These are phyloP conservation scores for Eruca vesicaria DNA, from an alignment of 441 rosid species.

Conservation along the genomic window DNA sequence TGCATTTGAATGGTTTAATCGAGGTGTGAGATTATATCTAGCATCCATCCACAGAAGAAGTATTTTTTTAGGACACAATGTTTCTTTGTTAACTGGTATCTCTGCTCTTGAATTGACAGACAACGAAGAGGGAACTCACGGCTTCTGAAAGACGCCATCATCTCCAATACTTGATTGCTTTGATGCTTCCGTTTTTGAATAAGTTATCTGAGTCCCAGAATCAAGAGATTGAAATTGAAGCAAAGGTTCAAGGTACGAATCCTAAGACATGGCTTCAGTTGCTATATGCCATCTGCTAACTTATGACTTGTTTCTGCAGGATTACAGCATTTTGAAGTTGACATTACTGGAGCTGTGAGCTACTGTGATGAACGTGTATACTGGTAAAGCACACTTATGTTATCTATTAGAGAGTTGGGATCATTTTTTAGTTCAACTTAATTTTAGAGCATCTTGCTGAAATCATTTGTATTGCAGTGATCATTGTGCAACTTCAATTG, in stretches of 20 bases:
- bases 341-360: slow-evolving; percentile 45
- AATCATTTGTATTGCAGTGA: slow-evolving; percentile 45
- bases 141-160: slow-evolving; percentile 47
- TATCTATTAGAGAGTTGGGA: background rate
- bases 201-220: slow-evolving; percentile 50
- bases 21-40: slow-evolving; percentile 40
- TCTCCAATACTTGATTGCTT: slow-evolving; percentile 48
- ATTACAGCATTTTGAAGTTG: slow-evolving; percentile 31
- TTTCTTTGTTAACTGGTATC: background rate
- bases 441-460: slow-evolving; percentile 4
- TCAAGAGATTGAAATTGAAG: slow-evolving; percentile 53
- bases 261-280: background rate
- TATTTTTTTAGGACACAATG: background rate
- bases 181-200: slow-evolving; percentile 55
- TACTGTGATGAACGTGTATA: slow-evolving; percentile 65
- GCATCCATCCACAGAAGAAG: background rate
- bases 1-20: slow-evolving; percentile 59
- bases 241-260: slow-evolving; percentile 48
- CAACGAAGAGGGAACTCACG: slow-evolving; percentile 45
- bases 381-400: slow-evolving; percentile 48
- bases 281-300: slow-evolving; percentile 13
- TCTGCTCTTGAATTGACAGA: slow-evolving; percentile 37
- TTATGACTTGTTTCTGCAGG: slow-evolving; percentile 32
- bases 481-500: slow-evolving; percentile 82
- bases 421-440: background rate